Percentiles rank a stretch among this genome's conserved stretches.
Conservation (phyloP, 345 rosid genomes). For the Aegle marmelos region DNA sequence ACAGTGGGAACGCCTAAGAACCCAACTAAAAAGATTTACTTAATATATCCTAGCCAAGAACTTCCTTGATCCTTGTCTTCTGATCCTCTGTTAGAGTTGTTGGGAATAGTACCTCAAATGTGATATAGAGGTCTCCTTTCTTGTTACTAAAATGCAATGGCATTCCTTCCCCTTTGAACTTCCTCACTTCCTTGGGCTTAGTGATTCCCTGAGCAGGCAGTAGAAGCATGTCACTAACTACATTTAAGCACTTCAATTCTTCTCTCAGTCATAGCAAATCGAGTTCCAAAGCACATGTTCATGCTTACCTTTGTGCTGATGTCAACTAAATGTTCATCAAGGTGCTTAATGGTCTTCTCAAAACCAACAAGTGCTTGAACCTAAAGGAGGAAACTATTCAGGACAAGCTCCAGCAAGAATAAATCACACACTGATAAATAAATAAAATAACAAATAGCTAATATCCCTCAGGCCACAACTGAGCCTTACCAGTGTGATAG, state of each 20-base stretch:
- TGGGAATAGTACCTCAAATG: conserved; percentile 92
- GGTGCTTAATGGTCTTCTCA: conserved; percentile 85
- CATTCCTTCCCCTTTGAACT: conserved; percentile 97
- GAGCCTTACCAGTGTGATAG: conserved; percentile 74
- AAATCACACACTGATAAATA: background rate
- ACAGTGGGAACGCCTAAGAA: conserved; percentile 18
- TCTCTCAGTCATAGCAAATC: background rate
- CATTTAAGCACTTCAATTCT: background rate
- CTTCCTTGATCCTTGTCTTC: conserved; percentile 70
- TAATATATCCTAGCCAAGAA: conserved; percentile 50
- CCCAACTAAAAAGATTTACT: conserved; percentile 11
- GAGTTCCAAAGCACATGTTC: background rate
- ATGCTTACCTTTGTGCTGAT: conserved; percentile 71
- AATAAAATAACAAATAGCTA: background rate
- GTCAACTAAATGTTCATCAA: conserved; percentile 92
- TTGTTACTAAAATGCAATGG: conserved; percentile 78
- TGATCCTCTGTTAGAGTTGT: conserved; percentile 72
- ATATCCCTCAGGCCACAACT: too few relatives aligned
- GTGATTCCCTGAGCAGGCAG: conserved; percentile 67
- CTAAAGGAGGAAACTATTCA: conserved; percentile 27
- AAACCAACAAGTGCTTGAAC: conserved; percentile 98
- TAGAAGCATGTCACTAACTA: background rate
- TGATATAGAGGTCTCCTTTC: conserved; percentile 85
- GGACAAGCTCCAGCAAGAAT: background rate
- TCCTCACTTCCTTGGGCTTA: conserved; percentile 87